Base-by-base conservation (phyloP, 73 alveolate genomes). In the Urostyla sp. region DNA sequence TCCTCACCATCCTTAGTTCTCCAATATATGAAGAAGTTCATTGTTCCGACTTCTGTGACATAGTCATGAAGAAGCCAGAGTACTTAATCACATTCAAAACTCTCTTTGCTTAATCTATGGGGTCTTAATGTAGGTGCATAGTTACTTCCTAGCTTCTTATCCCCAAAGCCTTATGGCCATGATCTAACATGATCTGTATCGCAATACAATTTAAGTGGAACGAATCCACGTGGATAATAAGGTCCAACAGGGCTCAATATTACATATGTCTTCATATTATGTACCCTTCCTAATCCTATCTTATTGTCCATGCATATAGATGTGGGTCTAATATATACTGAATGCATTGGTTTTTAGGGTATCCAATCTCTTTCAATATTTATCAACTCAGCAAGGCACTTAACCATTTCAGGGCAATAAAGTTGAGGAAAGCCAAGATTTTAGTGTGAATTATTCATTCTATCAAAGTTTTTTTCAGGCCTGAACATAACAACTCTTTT, bases 161-260 rank as follows among this genome's bases (percentile, higher is more conserved):
- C 92, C 27, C 98, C 98, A 13, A 66, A 55, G 3, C 98, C 96
- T 57, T 94, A 92, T 18, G 94, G 94, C 85, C 95, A 92, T 0
- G 98, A 94, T 52, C 98, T 57, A n/a, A 90, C 91, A 35, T 46
- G 35, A 56, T 74, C 73, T 16, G 83, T 51, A 52, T 88, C 87
- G 37, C 95, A 84, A 81, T 51, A 88, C 15, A 91, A 72, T 46
- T 83, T 76, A 54, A 87, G 93, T 18, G 94, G 95, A 30, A 27
- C 63, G 69, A 88, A 87, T 28, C 95, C 98, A 15, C 90, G 53
- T 15, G 97, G 95, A 61, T 73, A 93, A 60, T 93, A 93, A 13
- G 98, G 98, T 16, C 98, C 98, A 16, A 93, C 98, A 36, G 97
- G 97, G 23, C 90, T 57, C 32, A 87, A 36, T 21, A 84, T 76